Conservation (phyloP, 495 filamentous ascomycete genomes). For the Tricharina praecox region DNA sequence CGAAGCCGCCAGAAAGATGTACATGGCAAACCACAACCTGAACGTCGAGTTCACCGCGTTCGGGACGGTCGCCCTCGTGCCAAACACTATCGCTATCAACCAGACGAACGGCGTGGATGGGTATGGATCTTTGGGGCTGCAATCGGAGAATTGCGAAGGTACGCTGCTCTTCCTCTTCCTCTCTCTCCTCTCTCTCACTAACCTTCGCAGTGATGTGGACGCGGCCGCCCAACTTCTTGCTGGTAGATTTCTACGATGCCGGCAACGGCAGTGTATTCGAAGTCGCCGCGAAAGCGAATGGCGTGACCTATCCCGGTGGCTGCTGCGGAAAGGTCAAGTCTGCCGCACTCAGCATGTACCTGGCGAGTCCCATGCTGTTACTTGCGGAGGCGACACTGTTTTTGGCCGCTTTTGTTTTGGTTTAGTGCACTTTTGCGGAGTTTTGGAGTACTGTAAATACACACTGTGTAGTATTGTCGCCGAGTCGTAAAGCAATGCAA, state of each 20-base stretch:
- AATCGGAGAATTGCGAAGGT: conserved; percentile 45
- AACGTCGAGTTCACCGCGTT: conserved; percentile 53
- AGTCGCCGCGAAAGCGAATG: conserved; percentile 73
- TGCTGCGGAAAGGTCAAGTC: conserved; percentile 26
- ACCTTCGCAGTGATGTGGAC: conserved; percentile 37
- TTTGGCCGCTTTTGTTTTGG: too few species aligned
- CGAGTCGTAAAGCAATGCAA: too few species aligned
- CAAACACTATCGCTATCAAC: conserved; percentile 48
- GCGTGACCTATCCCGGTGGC: conserved; percentile 34
- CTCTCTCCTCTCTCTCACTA: not conserved
- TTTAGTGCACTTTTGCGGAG: too few species aligned
- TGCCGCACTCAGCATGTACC: too few species aligned
- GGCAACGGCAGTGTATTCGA: conserved; percentile 69
- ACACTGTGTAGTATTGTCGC: too few species aligned
- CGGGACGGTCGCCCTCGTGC: conserved; percentile 49
- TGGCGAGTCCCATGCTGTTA: too few species aligned
- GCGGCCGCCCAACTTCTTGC: conserved; percentile 64
- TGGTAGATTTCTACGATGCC: conserved; percentile 51
- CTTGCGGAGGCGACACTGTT: too few species aligned
- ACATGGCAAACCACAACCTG: conserved; percentile 86
- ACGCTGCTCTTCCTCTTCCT: not conserved
- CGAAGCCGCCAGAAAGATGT: conserved; percentile 46
- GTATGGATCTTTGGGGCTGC: conserved; percentile 51
- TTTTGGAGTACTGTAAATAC: too few species aligned
- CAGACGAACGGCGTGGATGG: conserved; percentile 52